Percentiles rank a stretch among this genome's conserved stretches.
Conservation (phyloP, 768 basidiomycete species). For the Rhizopogon vesiculosus region DNA sequence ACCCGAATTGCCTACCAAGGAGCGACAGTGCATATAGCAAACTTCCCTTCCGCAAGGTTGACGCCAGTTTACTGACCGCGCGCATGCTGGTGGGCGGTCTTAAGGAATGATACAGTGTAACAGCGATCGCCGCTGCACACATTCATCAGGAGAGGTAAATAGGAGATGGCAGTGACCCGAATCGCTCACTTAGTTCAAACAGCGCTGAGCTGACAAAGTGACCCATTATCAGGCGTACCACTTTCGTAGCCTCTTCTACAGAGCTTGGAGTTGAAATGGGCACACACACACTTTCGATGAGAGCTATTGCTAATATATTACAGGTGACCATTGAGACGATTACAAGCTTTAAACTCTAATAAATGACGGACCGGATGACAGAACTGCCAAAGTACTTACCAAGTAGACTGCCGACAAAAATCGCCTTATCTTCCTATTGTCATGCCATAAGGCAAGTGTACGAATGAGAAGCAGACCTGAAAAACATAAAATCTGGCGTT, state of each 20-base stretch:
- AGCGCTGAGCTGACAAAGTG: neutral
- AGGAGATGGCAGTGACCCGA: neutral
- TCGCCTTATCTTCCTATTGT: neutral
- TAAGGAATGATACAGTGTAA: constrained; percentile 1
- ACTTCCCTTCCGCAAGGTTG: constrained; percentile 4
- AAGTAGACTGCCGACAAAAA: neutral
- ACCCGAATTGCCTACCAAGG: neutral
- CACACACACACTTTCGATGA: neutral
- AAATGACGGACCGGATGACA: neutral
- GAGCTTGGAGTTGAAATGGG: neutral
- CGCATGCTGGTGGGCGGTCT: neutral
- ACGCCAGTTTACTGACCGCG: neutral
- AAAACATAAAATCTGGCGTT: neutral
- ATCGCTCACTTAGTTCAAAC: constrained; percentile 1
- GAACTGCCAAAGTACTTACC: neutral
- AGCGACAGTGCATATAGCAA: constrained; percentile 7
- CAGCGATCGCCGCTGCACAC: neutral
- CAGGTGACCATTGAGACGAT: constrained; percentile 2
- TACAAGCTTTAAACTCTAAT: constrained; percentile 1
- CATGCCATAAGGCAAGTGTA: constrained; percentile 1
- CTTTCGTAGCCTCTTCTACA: neutral
- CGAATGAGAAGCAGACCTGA: constrained; percentile 7
- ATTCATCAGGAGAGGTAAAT: neutral
- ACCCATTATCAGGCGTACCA: neutral
- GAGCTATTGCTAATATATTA: neutral